Base-by-base conservation (phyloP, 1,139 yeast species). In the Nakaseomyces kungkrabaensis region DNA sequence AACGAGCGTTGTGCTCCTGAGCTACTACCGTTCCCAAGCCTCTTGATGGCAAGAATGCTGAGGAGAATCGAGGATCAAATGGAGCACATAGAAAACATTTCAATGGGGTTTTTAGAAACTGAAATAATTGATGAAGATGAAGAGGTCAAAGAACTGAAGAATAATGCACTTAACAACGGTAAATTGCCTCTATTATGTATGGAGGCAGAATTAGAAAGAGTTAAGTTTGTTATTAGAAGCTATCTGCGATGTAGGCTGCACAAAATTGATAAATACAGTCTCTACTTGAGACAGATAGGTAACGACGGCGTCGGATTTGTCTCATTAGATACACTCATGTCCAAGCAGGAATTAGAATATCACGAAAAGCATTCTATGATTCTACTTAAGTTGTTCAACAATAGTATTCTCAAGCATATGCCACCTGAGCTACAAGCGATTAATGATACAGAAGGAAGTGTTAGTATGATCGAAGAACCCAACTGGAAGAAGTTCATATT, bases 201-300 rank as follows among this genome's bases (percentile, higher is more conserved):
- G 54, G 98, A 92, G 63, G 85, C 95, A 4, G 98, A 92, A 60
- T 75, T 92, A 29, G 98, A 92, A 61, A 71, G 98, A 51, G 77
- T 88, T 46, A 88, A 85, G 59, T 92, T 83, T 63, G 69, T 92
- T 43, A 73, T 90, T 22, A 72, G 97, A 50, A 77, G 89, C 27
- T 90, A 88, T 63, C 72, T 90, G 37, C 75, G 98, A 52, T 77
- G 92, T 3, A 72, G 99, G 51, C 69, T 94, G 46, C 67, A 75
- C 45, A 87, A 85, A 62, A 76, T 90, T 43, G 96, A 89, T 68
- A 74, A 73, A 54, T 82, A 72, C 66, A 74, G 88, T 24, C 70
- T 85, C 4, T 79, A 70, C 59, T 78, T 86, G 45, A 65, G 68
- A 50, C 65, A 57, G 51, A 51, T 53, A 50, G 60, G 54, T 8